Percentiles rank a stretch among this genome's conserved stretches.
Conservation (phyloP, 225 moss, liverwort and hornwort species). For the Bryum argenteum region DNA sequence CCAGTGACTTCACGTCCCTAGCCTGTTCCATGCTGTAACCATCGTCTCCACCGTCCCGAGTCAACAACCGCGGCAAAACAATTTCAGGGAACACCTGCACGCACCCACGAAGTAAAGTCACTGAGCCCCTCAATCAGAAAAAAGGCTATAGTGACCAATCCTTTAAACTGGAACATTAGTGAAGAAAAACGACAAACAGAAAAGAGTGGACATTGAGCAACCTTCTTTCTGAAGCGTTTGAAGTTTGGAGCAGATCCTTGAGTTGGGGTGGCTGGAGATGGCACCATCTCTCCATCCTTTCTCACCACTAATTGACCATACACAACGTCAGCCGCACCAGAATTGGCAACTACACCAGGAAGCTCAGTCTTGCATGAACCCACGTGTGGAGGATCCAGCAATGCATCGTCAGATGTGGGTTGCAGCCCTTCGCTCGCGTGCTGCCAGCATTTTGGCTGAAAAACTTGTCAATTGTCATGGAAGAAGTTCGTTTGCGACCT, state of each 20-base stretch:
- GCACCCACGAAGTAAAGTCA: too few species aligned
- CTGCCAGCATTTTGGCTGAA: conserved; percentile 49
- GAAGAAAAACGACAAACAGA: neutral
- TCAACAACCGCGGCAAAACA: too few species aligned
- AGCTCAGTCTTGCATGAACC: conserved; percentile 20
- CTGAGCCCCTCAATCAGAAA: too few species aligned
- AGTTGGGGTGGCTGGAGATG: conserved; percentile 33
- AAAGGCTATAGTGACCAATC: too few species aligned
- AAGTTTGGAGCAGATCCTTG: conserved; percentile 56
- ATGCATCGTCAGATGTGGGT: conserved; percentile 25
- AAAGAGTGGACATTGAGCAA: conserved; percentile 9
- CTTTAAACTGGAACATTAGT: neutral
- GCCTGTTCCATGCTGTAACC: too few species aligned
- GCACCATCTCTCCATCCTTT: conserved; percentile 33
- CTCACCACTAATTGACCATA: conserved; percentile 53
- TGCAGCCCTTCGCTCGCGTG: conserved; percentile 33
- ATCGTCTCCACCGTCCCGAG: too few species aligned
- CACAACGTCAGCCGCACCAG: conserved; percentile 48
- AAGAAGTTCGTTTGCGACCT: conserved; percentile 32
- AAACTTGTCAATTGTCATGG: conserved; percentile 53
- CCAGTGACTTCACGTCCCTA: too few species aligned
- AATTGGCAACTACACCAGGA: conserved; percentile 21
- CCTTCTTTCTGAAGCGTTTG: conserved; percentile 82
- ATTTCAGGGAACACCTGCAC: too few species aligned
- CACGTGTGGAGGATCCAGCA: too few species aligned